Percentiles rank a stretch among this genome's conserved stretches.
Conservation (phyloP, 2,329 filamentous ascomycete genomes). For the Calonectria henricotiae region DNA sequence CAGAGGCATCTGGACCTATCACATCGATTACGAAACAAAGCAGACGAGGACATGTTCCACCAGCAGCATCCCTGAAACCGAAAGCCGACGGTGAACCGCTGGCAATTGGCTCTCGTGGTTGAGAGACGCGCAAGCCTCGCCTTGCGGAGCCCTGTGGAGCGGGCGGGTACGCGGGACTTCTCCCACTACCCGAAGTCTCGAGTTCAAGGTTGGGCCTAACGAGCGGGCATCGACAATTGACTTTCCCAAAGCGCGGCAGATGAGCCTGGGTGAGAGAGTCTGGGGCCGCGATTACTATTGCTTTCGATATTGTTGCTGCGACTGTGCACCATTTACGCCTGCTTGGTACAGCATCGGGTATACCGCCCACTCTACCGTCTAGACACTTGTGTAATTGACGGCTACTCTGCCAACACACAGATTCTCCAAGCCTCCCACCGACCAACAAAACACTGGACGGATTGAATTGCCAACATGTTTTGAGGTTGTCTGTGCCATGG, state of each 20-base stretch:
- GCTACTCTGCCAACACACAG: too few relatives aligned
- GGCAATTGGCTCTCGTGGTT: conserved; percentile 23
- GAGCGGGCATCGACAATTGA: conserved; percentile 16
- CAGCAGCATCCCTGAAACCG: conserved; percentile 26
- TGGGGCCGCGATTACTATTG: neutral
- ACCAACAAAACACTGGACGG: too few relatives aligned
- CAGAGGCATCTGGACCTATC: conserved; percentile 22
- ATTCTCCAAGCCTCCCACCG: too few relatives aligned
- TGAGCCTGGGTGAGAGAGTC: neutral
- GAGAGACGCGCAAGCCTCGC: conserved; percentile 36
- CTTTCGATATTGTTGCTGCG: neutral
- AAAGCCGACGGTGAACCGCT: conserved; percentile 15
- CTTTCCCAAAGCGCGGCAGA: conserved; percentile 15
- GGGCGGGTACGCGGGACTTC: conserved; percentile 16
- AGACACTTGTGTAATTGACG: neutral
- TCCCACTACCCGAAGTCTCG: conserved; percentile 29
- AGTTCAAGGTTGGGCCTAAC: neutral
- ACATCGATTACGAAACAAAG: conserved; percentile 30
- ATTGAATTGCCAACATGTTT: too few relatives aligned
- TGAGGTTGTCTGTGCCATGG: neutral
- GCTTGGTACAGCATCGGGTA: conserved; percentile 10
- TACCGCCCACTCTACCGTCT: neutral
- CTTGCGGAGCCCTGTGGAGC: conserved; percentile 12
- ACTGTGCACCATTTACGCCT: neutral
- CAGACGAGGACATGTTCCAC: conserved; percentile 25